Evolutionary conservation across 1,139 yeast species (phyloP).

Genomic region (Debaryomyces sp.): DNA sequence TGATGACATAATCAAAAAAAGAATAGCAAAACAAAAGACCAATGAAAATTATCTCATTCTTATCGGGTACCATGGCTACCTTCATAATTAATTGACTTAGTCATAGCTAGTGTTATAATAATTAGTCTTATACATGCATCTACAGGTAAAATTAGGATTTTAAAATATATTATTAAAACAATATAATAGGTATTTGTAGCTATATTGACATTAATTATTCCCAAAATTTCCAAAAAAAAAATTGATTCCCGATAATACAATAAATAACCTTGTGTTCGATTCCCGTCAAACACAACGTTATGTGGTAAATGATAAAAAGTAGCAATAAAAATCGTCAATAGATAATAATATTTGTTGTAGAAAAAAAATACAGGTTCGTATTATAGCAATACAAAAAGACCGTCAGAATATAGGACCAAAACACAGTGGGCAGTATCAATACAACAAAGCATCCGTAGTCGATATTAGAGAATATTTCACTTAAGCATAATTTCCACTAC

Average conservation of each 20-base stretch:
- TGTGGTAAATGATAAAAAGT: constrained; percentile 8
- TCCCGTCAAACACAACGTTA: constrained; percentile 12
- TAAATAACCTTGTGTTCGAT: constrained; percentile 9
- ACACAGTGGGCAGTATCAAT: not conserved
- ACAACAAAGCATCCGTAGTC: not conserved
- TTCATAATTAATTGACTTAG: not conserved
- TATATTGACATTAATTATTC: constrained; percentile 10
- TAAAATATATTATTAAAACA: constrained; percentile 10
- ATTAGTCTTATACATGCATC: not conserved
- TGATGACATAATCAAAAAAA: not conserved
- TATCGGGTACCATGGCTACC: not conserved
- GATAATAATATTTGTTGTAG: constrained; percentile 12
- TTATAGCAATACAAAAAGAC: not conserved
- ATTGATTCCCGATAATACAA: constrained; percentile 9
- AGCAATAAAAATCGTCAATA: constrained; percentile 9
- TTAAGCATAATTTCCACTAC: constrained; percentile 4
- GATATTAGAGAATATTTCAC: constrained; percentile 1
- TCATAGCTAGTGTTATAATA: not conserved
- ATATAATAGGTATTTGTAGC: constrained; percentile 10
- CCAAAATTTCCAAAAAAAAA: constrained; percentile 8
- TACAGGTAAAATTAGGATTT: constrained; percentile 1
- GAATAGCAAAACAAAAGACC: not conserved
- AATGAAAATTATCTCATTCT: not conserved
- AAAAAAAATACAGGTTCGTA: not conserved
- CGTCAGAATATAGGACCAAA: not conserved